Evolutionary conservation across 768 basidiomycete species (phyloP).

Genomic region (Xanthoconium purpureum): DNA sequence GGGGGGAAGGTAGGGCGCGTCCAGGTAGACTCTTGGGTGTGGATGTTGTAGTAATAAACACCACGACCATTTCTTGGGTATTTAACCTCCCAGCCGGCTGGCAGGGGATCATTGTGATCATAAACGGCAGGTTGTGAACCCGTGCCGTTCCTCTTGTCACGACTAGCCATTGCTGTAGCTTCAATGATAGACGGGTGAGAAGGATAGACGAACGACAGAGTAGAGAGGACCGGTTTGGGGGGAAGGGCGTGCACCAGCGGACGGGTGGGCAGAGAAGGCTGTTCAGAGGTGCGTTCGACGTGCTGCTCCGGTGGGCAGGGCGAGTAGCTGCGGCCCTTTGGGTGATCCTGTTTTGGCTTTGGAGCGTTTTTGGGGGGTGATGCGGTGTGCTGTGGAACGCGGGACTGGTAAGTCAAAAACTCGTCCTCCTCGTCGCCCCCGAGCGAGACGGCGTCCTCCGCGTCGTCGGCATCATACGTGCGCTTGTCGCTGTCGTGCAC

Average conservation of each 20-base stretch:
- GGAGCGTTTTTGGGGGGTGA: constrained; percentile 18
- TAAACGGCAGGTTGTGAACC: constrained; percentile 19
- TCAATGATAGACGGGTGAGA: constrained; percentile 58
- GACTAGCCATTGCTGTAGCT: constrained; percentile 59
- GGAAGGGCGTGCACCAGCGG: constrained; percentile 62
- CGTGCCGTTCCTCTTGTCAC: constrained; percentile 43
- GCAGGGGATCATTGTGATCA: constrained; percentile 39
- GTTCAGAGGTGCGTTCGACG: constrained; percentile 15
- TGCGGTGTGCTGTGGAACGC: constrained; percentile 28
- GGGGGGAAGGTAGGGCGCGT: constrained; percentile 41
- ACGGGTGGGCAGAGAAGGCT: constrained; percentile 25
- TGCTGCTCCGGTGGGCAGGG: constrained; percentile 5
- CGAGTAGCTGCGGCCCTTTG: neutral
- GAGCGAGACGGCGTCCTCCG: constrained; percentile 66
- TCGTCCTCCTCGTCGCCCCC: constrained; percentile 72
- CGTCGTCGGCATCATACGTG: constrained; percentile 37
- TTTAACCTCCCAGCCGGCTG: constrained; percentile 61
- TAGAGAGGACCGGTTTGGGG: constrained; percentile 57
- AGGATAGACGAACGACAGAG: constrained; percentile 50
- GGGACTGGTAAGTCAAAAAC: constrained; percentile 44
- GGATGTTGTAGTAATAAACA: constrained; percentile 56
- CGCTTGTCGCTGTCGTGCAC: constrained; percentile 40
- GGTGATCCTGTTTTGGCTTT: constrained; percentile 15
- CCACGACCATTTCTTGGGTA: constrained; percentile 46
- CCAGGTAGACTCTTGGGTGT: constrained; percentile 60